Conservation (phyloP, 2,329 filamentous ascomycete genomes). For the Calonectria multiphialidica region DNA sequence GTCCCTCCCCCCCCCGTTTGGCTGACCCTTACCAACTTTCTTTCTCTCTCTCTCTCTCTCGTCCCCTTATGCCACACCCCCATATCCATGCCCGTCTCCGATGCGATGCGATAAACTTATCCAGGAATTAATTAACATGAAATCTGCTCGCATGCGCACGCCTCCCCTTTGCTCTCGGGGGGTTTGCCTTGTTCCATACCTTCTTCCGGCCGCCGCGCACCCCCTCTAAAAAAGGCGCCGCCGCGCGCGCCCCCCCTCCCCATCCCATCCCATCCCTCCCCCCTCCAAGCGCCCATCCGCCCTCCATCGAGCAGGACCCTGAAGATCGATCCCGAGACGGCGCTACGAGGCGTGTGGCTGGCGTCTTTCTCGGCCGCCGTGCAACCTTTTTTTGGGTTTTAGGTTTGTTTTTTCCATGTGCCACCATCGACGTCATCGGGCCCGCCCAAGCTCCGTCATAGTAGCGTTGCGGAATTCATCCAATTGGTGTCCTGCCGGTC, state of each 20-base stretch:
- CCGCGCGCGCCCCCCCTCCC: background rate
- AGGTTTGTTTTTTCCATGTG: background rate
- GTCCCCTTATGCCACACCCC: background rate
- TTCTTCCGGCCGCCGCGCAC: background rate
- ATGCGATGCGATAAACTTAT: background rate
- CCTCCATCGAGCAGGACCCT: conserved; percentile 40
- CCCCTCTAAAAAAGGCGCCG: background rate
- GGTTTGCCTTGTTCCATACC: background rate
- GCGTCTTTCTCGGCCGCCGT: conserved; percentile 15
- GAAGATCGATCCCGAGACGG: conserved; percentile 39
- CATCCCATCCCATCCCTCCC: too few relatives aligned
- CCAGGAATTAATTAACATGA: background rate
- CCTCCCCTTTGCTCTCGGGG: background rate
- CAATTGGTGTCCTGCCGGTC: conserved; percentile 24
- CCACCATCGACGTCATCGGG: conserved; percentile 38
- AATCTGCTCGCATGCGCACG: background rate
- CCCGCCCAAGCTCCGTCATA: conserved; percentile 31
- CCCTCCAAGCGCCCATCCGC: conserved; percentile 13
- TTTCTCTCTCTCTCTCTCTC: background rate
- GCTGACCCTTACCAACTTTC: conserved; percentile 1
- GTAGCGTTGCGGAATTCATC: conserved; percentile 31
- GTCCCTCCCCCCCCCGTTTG: background rate
- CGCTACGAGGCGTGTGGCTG: conserved; percentile 23
- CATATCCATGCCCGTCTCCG: background rate
- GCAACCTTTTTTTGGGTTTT: background rate